Evolutionary conservation across 140 eudicot genomes (phyloP), one percentile per base, ranked within the genome.

Genomic region (Anethum foeniculum): DNA sequence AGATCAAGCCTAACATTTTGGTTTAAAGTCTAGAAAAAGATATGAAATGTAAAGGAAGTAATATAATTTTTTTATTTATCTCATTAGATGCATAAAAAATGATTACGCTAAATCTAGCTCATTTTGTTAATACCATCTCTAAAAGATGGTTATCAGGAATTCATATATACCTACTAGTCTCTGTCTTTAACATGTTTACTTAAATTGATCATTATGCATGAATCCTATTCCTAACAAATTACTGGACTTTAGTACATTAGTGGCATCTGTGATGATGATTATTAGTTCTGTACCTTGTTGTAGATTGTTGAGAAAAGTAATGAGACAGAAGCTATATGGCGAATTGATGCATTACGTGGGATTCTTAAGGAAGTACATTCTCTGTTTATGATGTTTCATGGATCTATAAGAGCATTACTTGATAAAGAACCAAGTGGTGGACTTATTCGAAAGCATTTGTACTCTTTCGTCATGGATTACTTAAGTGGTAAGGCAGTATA

Each of bases 361-460:
- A 83, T 93, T 77, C 98, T 95, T 34, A 93, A 89, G 81, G 99
- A 95, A 89, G 87, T 91, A 28, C 97, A 95, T 89, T 91, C 98
- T 80, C 98, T 95, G 64, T 93, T 93, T 75, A 72, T 89, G 54
- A 89, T 95, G 97, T 95, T 95, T 86, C 82, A 88, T 84, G 99
- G 99, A 82, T 78, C 92, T 46, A 82, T 95, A 76, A 91, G 99
- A 85, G 85, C 83, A 75, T 51, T 91, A 88, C 92, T 91, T 68
- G 99, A 95, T 90, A 95, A 85, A 77, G 97, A 95, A 83, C 91
- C 97, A 75, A 85, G 88, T 76, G 97, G 97, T 77, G 96, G 90
- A 72, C 86, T 89, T 76, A 79, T 77, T 25, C 91, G 98, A 60
- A 84, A 90, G 69, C 93, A 91, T 82, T 64, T 95, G 84, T 93